Conservation (phyloP, 371 early-diverging fungal species). For the Amoeboradix gromovi region DNA sequence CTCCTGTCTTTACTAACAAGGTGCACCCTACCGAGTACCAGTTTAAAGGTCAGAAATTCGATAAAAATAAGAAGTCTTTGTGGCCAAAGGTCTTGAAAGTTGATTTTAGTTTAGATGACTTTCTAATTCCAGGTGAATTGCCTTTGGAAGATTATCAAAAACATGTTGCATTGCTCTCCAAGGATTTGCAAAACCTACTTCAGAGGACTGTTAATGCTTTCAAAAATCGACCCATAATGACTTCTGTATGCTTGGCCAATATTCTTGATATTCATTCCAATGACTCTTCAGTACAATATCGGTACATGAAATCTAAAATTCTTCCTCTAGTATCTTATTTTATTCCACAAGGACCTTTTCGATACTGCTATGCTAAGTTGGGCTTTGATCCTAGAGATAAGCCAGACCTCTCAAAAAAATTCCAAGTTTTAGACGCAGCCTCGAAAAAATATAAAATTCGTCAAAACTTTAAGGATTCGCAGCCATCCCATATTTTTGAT, state of each 20-base stretch:
- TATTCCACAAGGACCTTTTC: neutral
- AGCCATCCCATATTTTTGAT: neutral
- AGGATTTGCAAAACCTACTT: neutral
- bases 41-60: neutral
- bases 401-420: neutral
- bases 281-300: neutral
- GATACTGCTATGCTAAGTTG: neutral
- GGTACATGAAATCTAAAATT: neutral
- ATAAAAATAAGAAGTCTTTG: neutral
- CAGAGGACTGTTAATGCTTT: neutral
- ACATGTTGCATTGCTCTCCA: neutral
- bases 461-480: neutral
- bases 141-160: neutral
- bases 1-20: neutral
- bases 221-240: neutral
- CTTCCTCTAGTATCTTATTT: neutral
- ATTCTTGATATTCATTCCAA: neutral
- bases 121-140: neutral
- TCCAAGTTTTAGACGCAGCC: neutral
- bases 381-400: neutral
- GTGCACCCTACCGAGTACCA: neutral
- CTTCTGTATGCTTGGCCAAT: neutral
- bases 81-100: neutral
- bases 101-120: neutral
- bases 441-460: neutral